Base-by-base conservation (phyloP, 352 stramenopile species). In the Globisporangium cylindrosporum region DNA sequence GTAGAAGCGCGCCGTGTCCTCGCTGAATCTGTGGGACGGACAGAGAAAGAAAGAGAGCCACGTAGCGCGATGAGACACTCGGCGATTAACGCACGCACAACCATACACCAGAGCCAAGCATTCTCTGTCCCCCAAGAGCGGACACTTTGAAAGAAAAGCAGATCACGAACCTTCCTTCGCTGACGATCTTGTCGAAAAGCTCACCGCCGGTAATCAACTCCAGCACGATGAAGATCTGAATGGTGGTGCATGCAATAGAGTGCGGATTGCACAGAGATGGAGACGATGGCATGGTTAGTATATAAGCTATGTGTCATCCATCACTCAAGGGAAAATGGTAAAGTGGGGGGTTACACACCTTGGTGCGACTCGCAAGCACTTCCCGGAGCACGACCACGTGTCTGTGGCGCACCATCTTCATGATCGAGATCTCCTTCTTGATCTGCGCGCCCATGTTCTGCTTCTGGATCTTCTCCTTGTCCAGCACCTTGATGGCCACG, bases 361-460 rank as follows among this genome's bases (percentile, higher is more conserved):
- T 99, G n/a, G 92, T 98, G 70, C 93, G 90, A 75, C 84, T 97
- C 46, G 95, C 94, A 20, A 99, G 81, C 69, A 97, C 90, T 67
- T 97, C 88, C 41, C 80, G 89, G 48, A 95, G 83, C 73, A 94
- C 88, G 56, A 95, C 88, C n/a, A 95, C 85, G 74, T 95, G 86
- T 69, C 84, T 86, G 77, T 95, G 86, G 76, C 88, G 86, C 77
- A 95, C 92, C 78, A 98, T 98, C 82, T 98, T 99, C 95, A 99
- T 99, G 69, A 99, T 98, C 12, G 92, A 98, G 70, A 99, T 99
- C 84, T 99, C 97, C 76, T 98, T 98, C 80, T 99, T 99, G 75
- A 99, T 97, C 82, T 99, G 97, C 36, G 94, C 91, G 18, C 93
- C 95, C 95, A 99, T 99, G 80, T 98, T 98, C 75, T 99, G 95